Base-by-base conservation (phyloP, 1,284 basidiomycete species). In the Cryptococcus sp. region DNA sequence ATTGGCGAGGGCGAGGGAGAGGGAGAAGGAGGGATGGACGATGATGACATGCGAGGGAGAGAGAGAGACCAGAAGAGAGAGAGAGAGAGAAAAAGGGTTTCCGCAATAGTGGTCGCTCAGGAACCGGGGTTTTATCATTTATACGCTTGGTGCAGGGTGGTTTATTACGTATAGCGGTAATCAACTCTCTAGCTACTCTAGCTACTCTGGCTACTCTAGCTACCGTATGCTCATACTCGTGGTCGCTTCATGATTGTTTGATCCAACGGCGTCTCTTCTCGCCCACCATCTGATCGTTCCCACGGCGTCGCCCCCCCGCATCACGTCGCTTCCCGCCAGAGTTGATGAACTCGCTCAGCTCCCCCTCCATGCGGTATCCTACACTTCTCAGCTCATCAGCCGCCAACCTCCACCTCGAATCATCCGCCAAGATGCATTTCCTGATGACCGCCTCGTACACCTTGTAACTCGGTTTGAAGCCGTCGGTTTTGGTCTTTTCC, bases 401-500 rank as follows among this genome's bases (percentile, higher is more conserved):
- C 15, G 88, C 89, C 49, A 90, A 69, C 43, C 81, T 77, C 77
- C 84, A 86, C 52, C 91, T 84, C 23, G 80, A 68, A 72, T 93
- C 91, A 55, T 81, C 79, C 19, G 76, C 74, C 5, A 66, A 59
- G 8, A 85, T 74, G 68, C 88, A 91, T 70, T 83, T 86, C 50
- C 80, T 78, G 46, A 87, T 79, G 57, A 93, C 78, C 0, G 80
- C 76, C 39, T 83, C 80, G 77, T 93, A 93, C n/a, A 86, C 75
- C 1, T 67, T 65, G 41, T 72, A 67, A 1, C 84, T 75, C 2
- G 90, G 90, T 39, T 80, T 72, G 71, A 85, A 80, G 15, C 81
- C 81, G 49, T 82, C 82, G 0, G 80, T 77, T 76, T 93, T 92
- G 87, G 91, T 89, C 79, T 90, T 87, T 72, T 93, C 90, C 35